Evolutionary conservation across 2,329 filamentous ascomycete genomes (phyloP).

Genomic region (Zasmidium cellare): DNA sequence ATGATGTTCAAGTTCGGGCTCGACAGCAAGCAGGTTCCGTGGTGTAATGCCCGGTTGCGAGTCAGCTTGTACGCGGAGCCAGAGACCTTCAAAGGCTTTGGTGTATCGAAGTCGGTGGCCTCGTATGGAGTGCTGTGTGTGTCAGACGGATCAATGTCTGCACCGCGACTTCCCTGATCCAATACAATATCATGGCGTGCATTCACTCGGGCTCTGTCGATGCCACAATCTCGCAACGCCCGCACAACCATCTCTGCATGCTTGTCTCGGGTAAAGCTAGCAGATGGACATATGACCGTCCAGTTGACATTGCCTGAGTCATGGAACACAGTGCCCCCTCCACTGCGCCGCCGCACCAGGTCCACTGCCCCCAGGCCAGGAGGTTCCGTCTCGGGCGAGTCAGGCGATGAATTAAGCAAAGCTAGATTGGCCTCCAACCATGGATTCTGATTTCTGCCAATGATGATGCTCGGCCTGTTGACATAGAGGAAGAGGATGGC

Average conservation of each 20-base stretch:
- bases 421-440: conserved; percentile 86
- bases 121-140: conserved; percentile 49
- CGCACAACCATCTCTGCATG: conserved; percentile 91
- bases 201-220: conserved; percentile 71
- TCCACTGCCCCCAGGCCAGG: conserved; percentile 48
- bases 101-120: conserved; percentile 30
- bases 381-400: conserved; percentile 35
- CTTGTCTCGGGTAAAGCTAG: conserved; percentile 75
- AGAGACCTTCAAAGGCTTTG: conserved; percentile 69
- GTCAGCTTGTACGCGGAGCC: conserved; percentile 96
- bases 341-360: conserved; percentile 80
- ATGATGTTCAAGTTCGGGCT: conserved; percentile 74
- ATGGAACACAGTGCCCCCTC: conserved; percentile 92
- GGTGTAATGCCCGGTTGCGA: conserved; percentile 76
- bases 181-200: conserved; percentile 91
- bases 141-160: conserved; percentile 36
- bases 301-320: conserved; percentile 93
- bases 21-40: conserved; percentile 83
- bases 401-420: conserved; percentile 52
- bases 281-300: conserved; percentile 80
- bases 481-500: conserved; percentile 83
- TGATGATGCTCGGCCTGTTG: conserved; percentile 83
- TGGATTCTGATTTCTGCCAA: conserved; percentile 96
- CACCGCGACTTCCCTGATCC: conserved; percentile 45
- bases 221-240: conserved; percentile 66